Evolutionary conservation across 805 yeast genomes (phyloP), one percentile per base, ranked within the genome.

Genomic region (Sugiyamaella smithiae): DNA sequence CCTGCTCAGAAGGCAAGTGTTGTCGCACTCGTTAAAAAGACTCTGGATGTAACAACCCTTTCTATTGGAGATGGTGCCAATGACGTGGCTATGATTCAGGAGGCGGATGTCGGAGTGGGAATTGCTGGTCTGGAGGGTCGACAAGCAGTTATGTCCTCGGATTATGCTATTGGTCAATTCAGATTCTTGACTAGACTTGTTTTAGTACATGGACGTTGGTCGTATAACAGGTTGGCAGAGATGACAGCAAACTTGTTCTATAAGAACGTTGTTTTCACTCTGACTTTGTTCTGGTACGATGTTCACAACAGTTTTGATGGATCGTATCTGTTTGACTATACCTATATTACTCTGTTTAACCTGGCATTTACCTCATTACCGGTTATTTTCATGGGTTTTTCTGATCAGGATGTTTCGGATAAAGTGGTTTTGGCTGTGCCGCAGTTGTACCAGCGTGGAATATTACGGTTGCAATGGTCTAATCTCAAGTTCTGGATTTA

Each of bases 41-140:
- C 75, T 6, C 73, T 85, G 56, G 75, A 76, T 43, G 93, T 85
- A 28, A 84, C 84, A 81, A 84, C 93, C 0, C 71, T 85, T 49
- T 88, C 91, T 0, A 80, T 85, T 62, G 95, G 95, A 26, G 95
- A 85, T 63, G 95, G 95, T 54, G 87, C 93, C 22, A 85, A 85
- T 61, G 95, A 85, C 64, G 93, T 85, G 43, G 86, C 93, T 6
- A 85, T 85, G 95, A 86, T 85, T 54, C 91, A 85, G 60, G 85
- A 87, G 28, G 91, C 95, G 3, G 84, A 86, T 63, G 81, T 86
- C 28, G 95, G 95, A 49, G 83, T 86, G 32, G 95, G 95, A 55
- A 85, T 85, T 60, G 91, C 89, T 5, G 95, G 95, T 55, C 87
- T 84, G 58, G 95, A 85, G 68, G 95, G 95, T 51, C 69, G 93